A percentile compares a stretch with the other conserved stretches of the same genome.
These are phyloP conservation scores for Penicillium ucsense DNA, from an alignment of 495 filamentous ascomycete genomes.

Conservation along the genomic window DNA sequence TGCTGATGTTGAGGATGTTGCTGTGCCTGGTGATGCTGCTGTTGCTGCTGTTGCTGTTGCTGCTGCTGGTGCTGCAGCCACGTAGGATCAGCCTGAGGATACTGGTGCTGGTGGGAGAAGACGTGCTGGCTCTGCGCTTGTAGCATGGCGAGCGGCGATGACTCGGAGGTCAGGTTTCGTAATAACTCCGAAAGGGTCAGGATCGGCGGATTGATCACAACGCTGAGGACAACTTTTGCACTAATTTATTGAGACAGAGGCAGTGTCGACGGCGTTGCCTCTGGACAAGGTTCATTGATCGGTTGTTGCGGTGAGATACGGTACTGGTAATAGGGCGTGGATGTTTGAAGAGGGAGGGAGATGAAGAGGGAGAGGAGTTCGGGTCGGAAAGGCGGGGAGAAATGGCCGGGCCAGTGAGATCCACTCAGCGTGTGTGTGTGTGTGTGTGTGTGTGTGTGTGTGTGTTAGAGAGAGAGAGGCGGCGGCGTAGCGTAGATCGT, in stretches of 20 bases:
- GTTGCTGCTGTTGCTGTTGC: slow-evolving; percentile 49
- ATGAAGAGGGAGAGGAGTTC: slow-evolving; percentile 12
- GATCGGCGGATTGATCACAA: slow-evolving; percentile 2
- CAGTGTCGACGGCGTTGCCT: slow-evolving; percentile 17
- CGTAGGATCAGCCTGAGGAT: slow-evolving; percentile 62
- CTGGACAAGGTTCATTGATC: slow-evolving; percentile 18
- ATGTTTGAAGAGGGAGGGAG: slow-evolving; percentile 10
- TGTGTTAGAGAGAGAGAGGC: background rate
- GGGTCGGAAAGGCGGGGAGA: slow-evolving; percentile 24
- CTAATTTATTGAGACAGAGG: background rate
- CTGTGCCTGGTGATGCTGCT: slow-evolving; percentile 59
- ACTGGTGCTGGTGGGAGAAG: slow-evolving; percentile 75
- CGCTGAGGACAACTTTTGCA: background rate
- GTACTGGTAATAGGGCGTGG: slow-evolving; percentile 2
- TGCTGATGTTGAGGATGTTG: slow-evolving; percentile 35
- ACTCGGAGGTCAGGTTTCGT: slow-evolving; percentile 21
- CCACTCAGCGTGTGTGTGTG: slow-evolving; percentile 15
- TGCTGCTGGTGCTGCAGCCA: slow-evolving; percentile 64
- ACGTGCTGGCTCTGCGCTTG: slow-evolving; percentile 50
- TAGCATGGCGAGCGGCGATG: slow-evolving; percentile 36
- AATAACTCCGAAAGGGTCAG: slow-evolving; percentile 25
- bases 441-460: slow-evolving; percentile 14
- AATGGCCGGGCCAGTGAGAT: slow-evolving; percentile 5
- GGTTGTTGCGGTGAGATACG: slow-evolving; percentile 2
- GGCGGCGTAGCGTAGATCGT: too few relatives aligned